Evolutionary conservation across 1,139 yeast species (phyloP), one percentile per base, ranked within the genome.

Genomic region (Kodamaea plutei): DNA sequence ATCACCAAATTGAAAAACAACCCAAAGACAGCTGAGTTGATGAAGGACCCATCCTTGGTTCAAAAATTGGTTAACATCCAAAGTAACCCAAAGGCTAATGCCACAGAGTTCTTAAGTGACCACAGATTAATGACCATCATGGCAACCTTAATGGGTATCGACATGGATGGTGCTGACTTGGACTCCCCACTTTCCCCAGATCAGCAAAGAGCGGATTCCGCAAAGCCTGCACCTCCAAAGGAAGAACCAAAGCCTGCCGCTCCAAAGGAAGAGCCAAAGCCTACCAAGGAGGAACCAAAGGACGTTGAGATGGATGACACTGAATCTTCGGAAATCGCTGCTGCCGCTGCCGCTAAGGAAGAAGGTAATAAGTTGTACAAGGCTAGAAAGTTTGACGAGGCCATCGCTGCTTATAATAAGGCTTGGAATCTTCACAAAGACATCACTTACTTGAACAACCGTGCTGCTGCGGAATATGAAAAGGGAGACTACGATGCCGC

Each of bases 391-490:
- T 93, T 93, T 46, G 96, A 87, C 52, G 95, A 83, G 50, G 98
- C 99, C 25, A 89, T 93, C 54, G 84, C 68, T 35, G 69, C 77
- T 41, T 93, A 93, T 64, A 70, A 84, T 52, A 73, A 79, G 51
- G 99, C 99, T 2, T 93, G 91, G 85, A 83, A 80, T 26, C 58
- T 79, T 19, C 64, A 70, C 62, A 73, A 80, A 52, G 98, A 93
- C 53, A 85, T 91, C 50, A 91, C 98, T 2, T 93, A 84, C 58
- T 71, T 93, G 55, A 93, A 91, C 68, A 93, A 93, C 70, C 79
- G 94, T 52, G 93, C 98, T 21, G 98, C 99, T 34, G 98, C 98
- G 17, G 96, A 91, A 60, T 91, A 64, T 50, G 99, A 93, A 63
- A 88, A 89, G 60, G 96, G 94, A 37, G 96, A 88, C 50, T 85